phyloP scores from a whole-genome alignment of 1,139 yeast species.

The Pichia kudriavzevii region DNA sequence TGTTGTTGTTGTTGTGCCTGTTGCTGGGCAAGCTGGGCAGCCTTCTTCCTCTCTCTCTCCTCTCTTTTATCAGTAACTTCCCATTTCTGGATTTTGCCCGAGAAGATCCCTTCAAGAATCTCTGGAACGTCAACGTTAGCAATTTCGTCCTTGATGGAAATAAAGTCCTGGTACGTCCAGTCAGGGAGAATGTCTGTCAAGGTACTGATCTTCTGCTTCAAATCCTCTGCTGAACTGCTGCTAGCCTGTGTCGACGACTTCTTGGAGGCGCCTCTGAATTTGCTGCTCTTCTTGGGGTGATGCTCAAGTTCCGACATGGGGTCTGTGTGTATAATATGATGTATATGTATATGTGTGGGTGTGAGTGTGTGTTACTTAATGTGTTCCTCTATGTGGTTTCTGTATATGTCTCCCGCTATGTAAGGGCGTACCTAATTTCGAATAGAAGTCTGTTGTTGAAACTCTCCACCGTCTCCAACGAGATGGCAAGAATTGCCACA shows the following conservation, averaged over 20 bases:
- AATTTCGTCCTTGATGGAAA: constrained; percentile 67
- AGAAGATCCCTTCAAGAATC: constrained; percentile 81
- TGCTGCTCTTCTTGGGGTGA: constrained; percentile 25
- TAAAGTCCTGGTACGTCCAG: constrained; percentile 85
- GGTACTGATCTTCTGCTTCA: constrained; percentile 45
- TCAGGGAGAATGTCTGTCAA: constrained; percentile 87
- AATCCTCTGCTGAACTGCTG: constrained; percentile 27
- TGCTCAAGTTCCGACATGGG: constrained; percentile 27
- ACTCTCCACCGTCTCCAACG: too few species aligned
- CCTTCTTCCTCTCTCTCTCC: constrained; percentile 38
- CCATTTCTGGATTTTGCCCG: constrained; percentile 63
- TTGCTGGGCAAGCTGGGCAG: too few species aligned
- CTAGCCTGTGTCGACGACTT: constrained; percentile 21
- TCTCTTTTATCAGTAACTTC: constrained; percentile 45
- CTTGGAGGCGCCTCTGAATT: constrained; percentile 38
- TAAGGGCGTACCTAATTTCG: too few species aligned
- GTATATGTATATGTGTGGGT: constrained; percentile 11
- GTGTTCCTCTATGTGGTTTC: background rate
- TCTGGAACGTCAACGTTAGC: constrained; percentile 59
- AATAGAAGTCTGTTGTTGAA: too few species aligned
- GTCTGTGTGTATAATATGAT: constrained; percentile 1
- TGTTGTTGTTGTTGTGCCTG: constrained; percentile 13
- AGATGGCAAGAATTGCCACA: too few species aligned
- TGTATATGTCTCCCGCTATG: too few species aligned
- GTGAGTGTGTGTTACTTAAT: constrained; percentile 1